A percentile compares a stretch with the other conserved stretches of the same genome.
These are phyloP conservation scores for Penicillium cosmopolitanum DNA, from an alignment of 495 filamentous ascomycete species.

Conservation along the genomic window DNA sequence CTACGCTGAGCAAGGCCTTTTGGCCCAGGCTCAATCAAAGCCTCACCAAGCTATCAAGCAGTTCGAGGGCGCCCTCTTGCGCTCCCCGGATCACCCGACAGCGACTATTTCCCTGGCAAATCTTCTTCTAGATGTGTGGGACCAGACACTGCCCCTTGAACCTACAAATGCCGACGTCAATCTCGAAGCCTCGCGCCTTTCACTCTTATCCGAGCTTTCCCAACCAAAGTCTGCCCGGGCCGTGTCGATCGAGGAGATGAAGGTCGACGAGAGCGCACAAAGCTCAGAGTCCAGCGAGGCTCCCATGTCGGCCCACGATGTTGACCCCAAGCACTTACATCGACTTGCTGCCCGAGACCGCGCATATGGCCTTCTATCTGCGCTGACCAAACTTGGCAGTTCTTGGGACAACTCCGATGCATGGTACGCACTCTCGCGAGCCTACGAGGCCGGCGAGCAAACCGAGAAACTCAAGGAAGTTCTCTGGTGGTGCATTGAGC, in stretches of 20 bases:
- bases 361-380: slow-evolving; percentile 78
- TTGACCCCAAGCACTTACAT: slow-evolving; percentile 66
- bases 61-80: slow-evolving; percentile 79
- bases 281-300: slow-evolving; percentile 14
- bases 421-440: slow-evolving; percentile 85
- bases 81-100: slow-evolving; percentile 73
- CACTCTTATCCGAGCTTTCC: slow-evolving; percentile 24
- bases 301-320: slow-evolving; percentile 27
- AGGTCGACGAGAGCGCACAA: slow-evolving; percentile 17
- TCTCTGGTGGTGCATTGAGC: slow-evolving; percentile 71
- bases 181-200: slow-evolving; percentile 30
- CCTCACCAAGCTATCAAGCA: slow-evolving; percentile 69
- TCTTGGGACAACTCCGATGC: slow-evolving; percentile 96
- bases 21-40: slow-evolving; percentile 62
- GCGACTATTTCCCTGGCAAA: slow-evolving; percentile 83
- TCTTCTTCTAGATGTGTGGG: slow-evolving; percentile 85
- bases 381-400: slow-evolving; percentile 78
- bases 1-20: slow-evolving; percentile 71
- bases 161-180: slow-evolving; percentile 38
- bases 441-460: slow-evolving; percentile 83
- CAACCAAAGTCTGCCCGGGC: slow-evolving; percentile 27
- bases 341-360: slow-evolving; percentile 84
- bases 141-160: slow-evolving; percentile 57
- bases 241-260: slow-evolving; percentile 32
- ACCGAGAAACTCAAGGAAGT: slow-evolving; percentile 78